Conservation (phyloP, 1,139 yeast genomes). For the Suhomyces bolitotheri region DNA sequence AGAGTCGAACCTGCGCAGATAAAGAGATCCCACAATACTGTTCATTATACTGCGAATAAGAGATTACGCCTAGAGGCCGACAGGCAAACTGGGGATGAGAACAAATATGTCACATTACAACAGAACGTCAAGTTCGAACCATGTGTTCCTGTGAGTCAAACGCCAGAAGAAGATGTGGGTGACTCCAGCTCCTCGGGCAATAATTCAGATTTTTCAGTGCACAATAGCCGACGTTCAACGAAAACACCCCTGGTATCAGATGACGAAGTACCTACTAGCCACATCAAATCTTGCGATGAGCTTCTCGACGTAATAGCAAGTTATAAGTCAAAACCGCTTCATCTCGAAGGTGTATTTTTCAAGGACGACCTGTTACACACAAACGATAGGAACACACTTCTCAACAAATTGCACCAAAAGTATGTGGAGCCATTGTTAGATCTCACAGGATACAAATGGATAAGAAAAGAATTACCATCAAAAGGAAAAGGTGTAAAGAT, state of each 20-base stretch:
- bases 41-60: not conserved
- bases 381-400: constrained; percentile 11
- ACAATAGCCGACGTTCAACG: constrained; percentile 9
- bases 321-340: constrained; percentile 3
- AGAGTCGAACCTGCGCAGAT: constrained; percentile 9
- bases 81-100: not conserved
- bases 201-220: constrained; percentile 10
- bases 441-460: constrained; percentile 22
- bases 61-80: not conserved
- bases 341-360: constrained; percentile 6
- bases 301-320: constrained; percentile 4
- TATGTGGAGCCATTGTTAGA: constrained; percentile 22
- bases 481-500: constrained; percentile 21
- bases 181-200: constrained; percentile 1
- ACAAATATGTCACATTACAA: not conserved
- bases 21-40: constrained; percentile 3
- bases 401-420: constrained; percentile 16
- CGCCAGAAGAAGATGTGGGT: constrained; percentile 2
- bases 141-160: not conserved
- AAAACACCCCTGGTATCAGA: constrained; percentile 7
- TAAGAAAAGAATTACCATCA: constrained; percentile 21
- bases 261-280: not conserved
- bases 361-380: constrained; percentile 7
- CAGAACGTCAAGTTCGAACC: not conserved
- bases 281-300: constrained; percentile 2